A percentile compares a stretch with the other conserved stretches of the same genome.
These are phyloP conservation scores for Urochloa ruziziensis DNA, from an alignment of 176 grass and related monocot species.

Conservation along the genomic window DNA sequence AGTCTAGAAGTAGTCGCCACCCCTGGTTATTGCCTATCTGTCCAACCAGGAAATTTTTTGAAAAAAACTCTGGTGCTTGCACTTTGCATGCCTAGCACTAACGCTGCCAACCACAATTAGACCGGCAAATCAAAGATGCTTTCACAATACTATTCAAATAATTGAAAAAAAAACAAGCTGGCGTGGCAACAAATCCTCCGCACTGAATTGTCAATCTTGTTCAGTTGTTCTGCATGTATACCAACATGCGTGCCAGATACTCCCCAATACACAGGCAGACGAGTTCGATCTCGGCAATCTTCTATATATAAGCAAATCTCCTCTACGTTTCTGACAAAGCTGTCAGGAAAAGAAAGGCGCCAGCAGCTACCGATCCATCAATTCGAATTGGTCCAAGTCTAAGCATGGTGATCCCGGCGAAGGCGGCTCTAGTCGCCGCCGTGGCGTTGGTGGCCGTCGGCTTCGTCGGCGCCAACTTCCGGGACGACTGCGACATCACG, in stretches of 20 bases:
- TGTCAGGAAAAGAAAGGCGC: neutral
- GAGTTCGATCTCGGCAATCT: neutral
- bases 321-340: neutral
- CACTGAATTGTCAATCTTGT: neutral
- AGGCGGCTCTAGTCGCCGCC: slow-evolving; percentile 12
- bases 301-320: slow-evolving; percentile 1
- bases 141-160: slow-evolving; percentile 18
- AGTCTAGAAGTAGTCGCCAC: neutral
- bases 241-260: slow-evolving; percentile 29
- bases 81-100: slow-evolving; percentile 37
- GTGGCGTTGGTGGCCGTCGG: slow-evolving; percentile 5
- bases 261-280: neutral
- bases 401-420: neutral
- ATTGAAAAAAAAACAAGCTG: neutral
- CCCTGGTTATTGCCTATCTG: neutral
- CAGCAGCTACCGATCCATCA: neutral
- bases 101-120: neutral
- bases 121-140: slow-evolving; percentile 1
- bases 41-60: neutral
- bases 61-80: neutral
- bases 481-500: slow-evolving; percentile 13
- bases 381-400: neutral
- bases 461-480: slow-evolving; percentile 26
- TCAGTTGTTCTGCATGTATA: neutral
- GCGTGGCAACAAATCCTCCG: slow-evolving; percentile 6